These are phyloP conservation scores for Blastocystis sp. DNA, from an alignment of 352 stramenopile genomes.

Conservation along the genomic window DNA sequence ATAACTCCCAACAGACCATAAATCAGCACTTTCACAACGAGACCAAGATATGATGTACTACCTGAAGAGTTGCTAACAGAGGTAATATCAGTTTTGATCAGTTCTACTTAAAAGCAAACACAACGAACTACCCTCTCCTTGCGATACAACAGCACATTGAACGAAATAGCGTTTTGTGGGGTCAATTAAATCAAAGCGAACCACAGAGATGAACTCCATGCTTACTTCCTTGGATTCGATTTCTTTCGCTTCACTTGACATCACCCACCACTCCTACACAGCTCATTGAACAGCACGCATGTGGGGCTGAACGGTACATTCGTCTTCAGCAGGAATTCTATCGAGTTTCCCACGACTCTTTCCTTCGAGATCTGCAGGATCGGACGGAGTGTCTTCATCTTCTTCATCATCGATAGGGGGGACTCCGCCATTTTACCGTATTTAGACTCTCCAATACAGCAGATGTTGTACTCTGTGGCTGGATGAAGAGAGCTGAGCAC, in stretches of 20 bases:
- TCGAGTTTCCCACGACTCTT: not conserved
- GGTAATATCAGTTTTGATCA: not conserved
- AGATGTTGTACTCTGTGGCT: not conserved
- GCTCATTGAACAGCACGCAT: not conserved
- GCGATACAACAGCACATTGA: not conserved
- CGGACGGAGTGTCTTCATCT: not conserved
- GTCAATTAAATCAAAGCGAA: not conserved
- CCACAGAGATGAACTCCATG: not conserved
- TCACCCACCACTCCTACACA: not conserved
- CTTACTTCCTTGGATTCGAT: not conserved
- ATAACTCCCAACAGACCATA: not conserved
- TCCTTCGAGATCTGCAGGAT: not conserved
- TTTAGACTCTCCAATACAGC: not conserved
- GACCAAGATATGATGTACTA: not conserved
- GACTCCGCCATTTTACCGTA: not conserved
- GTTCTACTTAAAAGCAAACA: not conserved
- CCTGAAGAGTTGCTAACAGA: not conserved
- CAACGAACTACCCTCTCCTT: not conserved
- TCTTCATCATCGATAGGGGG: not conserved
- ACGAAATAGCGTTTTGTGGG: not conserved
- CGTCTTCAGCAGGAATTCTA: not conserved
- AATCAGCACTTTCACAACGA: not conserved
- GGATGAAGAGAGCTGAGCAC: not conserved
- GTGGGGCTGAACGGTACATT: not conserved
- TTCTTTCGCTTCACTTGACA: not conserved